Base-by-base conservation (phyloP, 2,329 filamentous ascomycete species). In the Pseudophaeomoniella oleicola region DNA sequence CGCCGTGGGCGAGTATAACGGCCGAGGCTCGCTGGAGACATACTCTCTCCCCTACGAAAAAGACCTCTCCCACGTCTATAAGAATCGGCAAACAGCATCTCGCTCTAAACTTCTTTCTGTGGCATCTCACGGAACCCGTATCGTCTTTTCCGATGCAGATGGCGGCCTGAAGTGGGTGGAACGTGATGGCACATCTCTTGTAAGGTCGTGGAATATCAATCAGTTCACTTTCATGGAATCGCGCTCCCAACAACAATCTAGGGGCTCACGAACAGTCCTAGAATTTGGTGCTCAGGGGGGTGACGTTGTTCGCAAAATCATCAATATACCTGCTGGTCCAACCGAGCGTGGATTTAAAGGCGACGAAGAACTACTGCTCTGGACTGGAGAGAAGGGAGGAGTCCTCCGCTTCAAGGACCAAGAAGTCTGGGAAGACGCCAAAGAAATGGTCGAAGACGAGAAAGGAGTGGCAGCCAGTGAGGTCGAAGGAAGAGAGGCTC, bases 161-260 rank as follows among this genome's bases (percentile, higher is more conserved):
- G 88, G 88, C 0, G 75, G 79, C 35, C 57, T 96, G 43, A 88
- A 85, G 54, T 96, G 88, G 87, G 75, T 92, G 32, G 88, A 96
- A 57, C 69, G 87, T 22, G 85, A 94, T 50, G 86, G 82, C 1
- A 62, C 59, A 27, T 63, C 41, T 37, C 36, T 50, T 14, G 45
- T 76, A 4, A 61, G 72, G 11, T 59, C 61, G 1, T 69, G 69
- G 54, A 75, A 75, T 44, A 67, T 78, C 50, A 76, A 75, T 39
- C 15, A 45, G 32, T 39, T 42, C 35, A 32, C 39, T 19, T 11
- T n/a, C 30, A 15, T 16, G 19, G 17, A 16, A 19, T 11, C 16
- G 15, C 11, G 14, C 39, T 34, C 6, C 42, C 41, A 34, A 42
- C 34, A 41, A 37, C 22, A 40, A 44, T 29, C 37, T 37, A 35